Evolutionary conservation across 441 rosid genomes (phyloP).

Genomic region (Jatropha podagrica): DNA sequence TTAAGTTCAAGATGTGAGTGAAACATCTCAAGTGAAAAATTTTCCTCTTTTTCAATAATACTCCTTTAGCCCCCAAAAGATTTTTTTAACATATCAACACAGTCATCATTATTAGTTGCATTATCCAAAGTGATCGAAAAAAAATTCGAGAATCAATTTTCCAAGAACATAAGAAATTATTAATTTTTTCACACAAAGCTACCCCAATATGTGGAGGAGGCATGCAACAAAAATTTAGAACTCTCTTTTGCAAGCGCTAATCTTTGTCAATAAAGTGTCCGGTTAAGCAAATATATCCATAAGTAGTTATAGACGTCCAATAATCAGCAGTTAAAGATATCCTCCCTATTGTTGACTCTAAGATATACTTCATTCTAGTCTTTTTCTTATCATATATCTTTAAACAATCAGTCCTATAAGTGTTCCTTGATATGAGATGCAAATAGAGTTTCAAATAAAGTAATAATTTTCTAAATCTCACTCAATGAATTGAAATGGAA

Average conservation of each 20-base stretch:
- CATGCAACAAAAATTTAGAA: neutral
- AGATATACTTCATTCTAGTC: neutral
- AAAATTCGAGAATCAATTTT: neutral
- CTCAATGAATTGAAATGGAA: neutral
- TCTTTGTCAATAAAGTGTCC: neutral
- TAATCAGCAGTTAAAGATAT: neutral
- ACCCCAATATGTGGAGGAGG: neutral
- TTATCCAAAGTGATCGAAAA: constrained; percentile 5
- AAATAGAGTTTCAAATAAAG: neutral
- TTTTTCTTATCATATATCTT: neutral
- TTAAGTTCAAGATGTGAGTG: neutral
- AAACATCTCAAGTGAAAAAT: neutral
- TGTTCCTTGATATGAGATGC: neutral
- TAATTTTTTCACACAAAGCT: neutral
- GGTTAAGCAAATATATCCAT: neutral
- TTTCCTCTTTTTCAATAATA: neutral
- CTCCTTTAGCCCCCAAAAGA: too few species aligned
- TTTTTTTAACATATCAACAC: neutral
- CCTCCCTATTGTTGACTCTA: neutral
- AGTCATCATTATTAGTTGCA: neutral
- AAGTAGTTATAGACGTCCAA: neutral
- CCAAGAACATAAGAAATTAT: neutral
- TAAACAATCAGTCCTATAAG: neutral
- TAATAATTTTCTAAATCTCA: neutral
- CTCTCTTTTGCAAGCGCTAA: neutral